phyloP scores from a whole-genome alignment of 176 grass and related monocot species.

The Juncus effusus region DNA sequence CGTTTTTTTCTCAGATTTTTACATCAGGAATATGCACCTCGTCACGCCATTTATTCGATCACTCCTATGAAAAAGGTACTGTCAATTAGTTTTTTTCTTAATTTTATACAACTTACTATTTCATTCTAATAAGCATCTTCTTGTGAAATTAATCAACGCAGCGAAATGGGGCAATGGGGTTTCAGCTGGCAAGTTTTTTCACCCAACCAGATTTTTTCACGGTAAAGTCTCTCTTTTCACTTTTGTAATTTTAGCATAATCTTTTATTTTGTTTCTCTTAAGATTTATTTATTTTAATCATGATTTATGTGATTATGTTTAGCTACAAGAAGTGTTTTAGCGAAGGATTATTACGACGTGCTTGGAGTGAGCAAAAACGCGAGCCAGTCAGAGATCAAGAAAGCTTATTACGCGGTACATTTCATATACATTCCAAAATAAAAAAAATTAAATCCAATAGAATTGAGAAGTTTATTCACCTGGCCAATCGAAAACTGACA shows the following conservation, averaged over 20 bases:
- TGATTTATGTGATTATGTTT: conserved; percentile 24
- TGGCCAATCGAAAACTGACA: conserved; percentile 22
- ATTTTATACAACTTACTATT: background rate
- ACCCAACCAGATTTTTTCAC: conserved; percentile 34
- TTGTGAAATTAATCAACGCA: conserved; percentile 18
- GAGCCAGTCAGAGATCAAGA: conserved; percentile 65
- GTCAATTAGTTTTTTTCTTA: background rate
- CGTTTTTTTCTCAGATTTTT: conserved; percentile 19
- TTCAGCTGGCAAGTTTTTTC: conserved; percentile 7
- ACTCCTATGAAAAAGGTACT: conserved; percentile 26
- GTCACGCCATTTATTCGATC: conserved; percentile 19
- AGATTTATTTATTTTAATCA: background rate
- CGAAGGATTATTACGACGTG: conserved; percentile 76
- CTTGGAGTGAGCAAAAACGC: conserved; percentile 71
- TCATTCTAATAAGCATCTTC: background rate
- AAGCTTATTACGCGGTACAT: conserved; percentile 71
- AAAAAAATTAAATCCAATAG: background rate
- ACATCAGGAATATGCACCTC: conserved; percentile 35
- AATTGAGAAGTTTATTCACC: background rate
- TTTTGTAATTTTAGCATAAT: background rate
- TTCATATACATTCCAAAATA: background rate
- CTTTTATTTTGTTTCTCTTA: background rate
- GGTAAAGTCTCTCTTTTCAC: conserved; percentile 17
- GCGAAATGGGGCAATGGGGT: conserved; percentile 24
- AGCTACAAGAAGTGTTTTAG: conserved; percentile 53